These are phyloP conservation scores for Ormosia semicastrata DNA, from an alignment of 306 rosid species.

Conservation along the genomic window DNA sequence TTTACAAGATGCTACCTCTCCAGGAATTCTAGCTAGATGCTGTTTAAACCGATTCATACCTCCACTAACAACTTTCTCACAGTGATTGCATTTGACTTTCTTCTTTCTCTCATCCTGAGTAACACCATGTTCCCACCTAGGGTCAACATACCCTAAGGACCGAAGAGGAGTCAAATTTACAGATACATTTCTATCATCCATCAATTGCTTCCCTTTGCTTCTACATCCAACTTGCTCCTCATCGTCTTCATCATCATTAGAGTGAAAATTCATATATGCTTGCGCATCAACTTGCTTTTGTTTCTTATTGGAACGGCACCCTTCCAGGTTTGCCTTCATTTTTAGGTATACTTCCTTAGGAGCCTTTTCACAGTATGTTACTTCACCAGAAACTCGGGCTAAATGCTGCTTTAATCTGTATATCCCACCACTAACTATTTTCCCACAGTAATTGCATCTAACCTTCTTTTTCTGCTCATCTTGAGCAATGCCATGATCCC, in stretches of 20 bases:
- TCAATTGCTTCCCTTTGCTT: conserved; percentile 80
- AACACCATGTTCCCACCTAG: conserved; percentile 99
- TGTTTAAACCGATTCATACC: conserved; percentile 97
- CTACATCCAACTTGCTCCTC: conserved; percentile 66
- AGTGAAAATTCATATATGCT: conserved; percentile 63
- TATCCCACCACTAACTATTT: conserved; percentile 95
- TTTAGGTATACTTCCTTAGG: conserved; percentile 85
- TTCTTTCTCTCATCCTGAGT: conserved; percentile 98
- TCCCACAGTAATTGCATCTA: conserved; percentile 95
- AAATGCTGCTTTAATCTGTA: conserved; percentile 96
- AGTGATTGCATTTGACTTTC: conserved; percentile 92
- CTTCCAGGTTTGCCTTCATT: conserved; percentile 91
- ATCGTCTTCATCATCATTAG: conserved; percentile 74
- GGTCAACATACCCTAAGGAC: conserved; percentile 88
- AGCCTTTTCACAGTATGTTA: conserved; percentile 93
- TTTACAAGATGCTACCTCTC: conserved; percentile 97
- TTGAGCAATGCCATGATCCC: conserved; percentile 96
- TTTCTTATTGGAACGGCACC: conserved; percentile 78
- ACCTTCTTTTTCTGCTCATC: conserved; percentile 98
- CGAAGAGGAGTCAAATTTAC: conserved; percentile 73
- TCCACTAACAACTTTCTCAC: conserved; percentile 91
- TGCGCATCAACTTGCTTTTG: conserved; percentile 72
- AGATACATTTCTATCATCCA: conserved; percentile 55
- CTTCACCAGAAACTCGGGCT: conserved; percentile 97
- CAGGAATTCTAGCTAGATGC: conserved; percentile 97